Percentiles rank a stretch among this genome's conserved stretches.
Conservation (phyloP, 306 rosid species). For the Quercus rubra region DNA sequence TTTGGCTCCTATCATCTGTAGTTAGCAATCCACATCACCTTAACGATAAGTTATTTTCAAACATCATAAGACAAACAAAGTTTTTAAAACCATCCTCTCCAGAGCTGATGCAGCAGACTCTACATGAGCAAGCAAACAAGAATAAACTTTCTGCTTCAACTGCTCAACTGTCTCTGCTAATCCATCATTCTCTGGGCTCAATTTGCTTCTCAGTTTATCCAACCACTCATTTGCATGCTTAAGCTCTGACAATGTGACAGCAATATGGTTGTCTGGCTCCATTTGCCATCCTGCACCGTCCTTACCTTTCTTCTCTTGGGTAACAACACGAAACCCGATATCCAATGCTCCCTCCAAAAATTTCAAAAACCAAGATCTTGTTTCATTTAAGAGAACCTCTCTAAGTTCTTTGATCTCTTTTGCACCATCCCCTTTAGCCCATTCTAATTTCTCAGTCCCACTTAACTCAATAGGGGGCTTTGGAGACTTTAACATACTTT, state of each 20-base stretch:
- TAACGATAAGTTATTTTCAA: slow-evolving; percentile 33
- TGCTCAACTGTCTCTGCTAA: slow-evolving; percentile 49
- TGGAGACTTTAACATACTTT: slow-evolving; percentile 38
- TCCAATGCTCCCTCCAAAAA: slow-evolving; percentile 77
- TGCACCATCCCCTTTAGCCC: slow-evolving; percentile 63
- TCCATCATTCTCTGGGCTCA: slow-evolving; percentile 37
- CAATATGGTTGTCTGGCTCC: slow-evolving; percentile 64
- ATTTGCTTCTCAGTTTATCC: slow-evolving; percentile 53
- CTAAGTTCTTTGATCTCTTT: slow-evolving; percentile 58
- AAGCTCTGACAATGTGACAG: slow-evolving; percentile 71
- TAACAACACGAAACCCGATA: slow-evolving; percentile 49
- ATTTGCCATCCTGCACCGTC: slow-evolving; percentile 37
- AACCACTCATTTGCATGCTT: slow-evolving; percentile 90
- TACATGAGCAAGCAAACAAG: slow-evolving; percentile 70
- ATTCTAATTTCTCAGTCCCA: slow-evolving; percentile 67
- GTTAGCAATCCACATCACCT: slow-evolving; percentile 4
- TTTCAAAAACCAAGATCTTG: slow-evolving; percentile 82
- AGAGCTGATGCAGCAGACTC: slow-evolving; percentile 87
- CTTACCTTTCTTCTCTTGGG: slow-evolving; percentile 61
- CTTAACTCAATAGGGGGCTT: slow-evolving; percentile 43
- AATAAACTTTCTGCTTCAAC: slow-evolving; percentile 68
- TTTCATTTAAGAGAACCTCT: slow-evolving; percentile 58
- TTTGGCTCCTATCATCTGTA: slow-evolving; percentile 18
- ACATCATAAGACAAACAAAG: slow-evolving; percentile 1
- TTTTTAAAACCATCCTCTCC: slow-evolving; percentile 24